phyloP scores from a whole-genome alignment of 2,329 filamentous ascomycete genomes.

The Coleophoma crateriformis region DNA sequence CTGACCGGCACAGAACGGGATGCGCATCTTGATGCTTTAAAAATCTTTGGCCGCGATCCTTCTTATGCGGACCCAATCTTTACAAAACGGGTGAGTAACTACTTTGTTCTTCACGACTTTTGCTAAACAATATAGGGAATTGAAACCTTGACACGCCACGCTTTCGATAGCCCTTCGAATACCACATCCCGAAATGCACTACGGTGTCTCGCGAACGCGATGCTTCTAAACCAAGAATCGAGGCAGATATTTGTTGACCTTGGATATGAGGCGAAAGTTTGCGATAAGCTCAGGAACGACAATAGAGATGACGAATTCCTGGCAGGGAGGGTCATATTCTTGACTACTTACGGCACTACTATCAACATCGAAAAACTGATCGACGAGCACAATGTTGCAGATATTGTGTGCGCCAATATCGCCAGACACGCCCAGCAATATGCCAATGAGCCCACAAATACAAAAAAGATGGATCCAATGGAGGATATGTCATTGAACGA shows the following conservation, averaged over 20 bases:
- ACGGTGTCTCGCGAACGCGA: constrained; percentile 78
- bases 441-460: constrained; percentile 21
- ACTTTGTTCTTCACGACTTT: constrained; percentile 10
- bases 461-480: constrained; percentile 46
- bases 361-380: constrained; percentile 62
- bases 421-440: constrained; percentile 60
- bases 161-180: constrained; percentile 60
- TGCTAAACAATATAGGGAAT: constrained; percentile 55
- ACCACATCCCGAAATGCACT: constrained; percentile 69
- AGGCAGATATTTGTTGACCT: constrained; percentile 70
- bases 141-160: constrained; percentile 63
- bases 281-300: constrained; percentile 66
- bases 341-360: constrained; percentile 73
- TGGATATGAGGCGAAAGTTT: constrained; percentile 61
- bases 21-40: constrained; percentile 61
- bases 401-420: constrained; percentile 66
- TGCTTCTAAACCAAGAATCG: constrained; percentile 63
- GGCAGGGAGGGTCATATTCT: constrained; percentile 69
- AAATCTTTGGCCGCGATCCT: constrained; percentile 71
- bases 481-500: constrained; percentile 77
- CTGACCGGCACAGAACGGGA: constrained; percentile 49
- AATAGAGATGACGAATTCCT: constrained; percentile 84
- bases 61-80: constrained; percentile 76
- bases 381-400: constrained; percentile 58
- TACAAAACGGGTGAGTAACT: constrained; percentile 57